Conservation (phyloP, 345 rosid genomes). For the Erodium maritimum region DNA sequence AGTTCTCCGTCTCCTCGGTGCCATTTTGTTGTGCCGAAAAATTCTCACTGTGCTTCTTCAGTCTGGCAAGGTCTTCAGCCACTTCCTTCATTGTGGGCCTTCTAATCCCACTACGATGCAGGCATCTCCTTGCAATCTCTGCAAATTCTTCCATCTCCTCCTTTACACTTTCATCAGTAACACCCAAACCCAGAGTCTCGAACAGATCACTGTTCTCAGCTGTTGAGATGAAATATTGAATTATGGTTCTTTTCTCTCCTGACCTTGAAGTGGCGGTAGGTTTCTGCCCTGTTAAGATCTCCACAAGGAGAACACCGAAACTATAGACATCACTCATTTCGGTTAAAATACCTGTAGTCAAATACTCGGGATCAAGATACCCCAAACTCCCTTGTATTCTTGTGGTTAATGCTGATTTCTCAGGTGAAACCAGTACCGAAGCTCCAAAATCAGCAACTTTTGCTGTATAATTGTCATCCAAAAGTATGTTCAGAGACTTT, state of each 20-base stretch:
- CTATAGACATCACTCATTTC: conserved; percentile 26
- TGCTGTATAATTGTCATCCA: conserved; percentile 17
- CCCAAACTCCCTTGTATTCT: conserved; percentile 22
- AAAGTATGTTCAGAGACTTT: conserved; percentile 20
- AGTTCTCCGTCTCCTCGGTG: not conserved
- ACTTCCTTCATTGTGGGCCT: conserved; percentile 15
- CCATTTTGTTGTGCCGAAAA: not conserved
- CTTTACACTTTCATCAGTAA: conserved; percentile 3
- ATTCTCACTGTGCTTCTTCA: not conserved
- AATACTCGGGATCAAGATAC: conserved; percentile 28
- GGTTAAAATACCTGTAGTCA: conserved; percentile 12
- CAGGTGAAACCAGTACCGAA: conserved; percentile 14
- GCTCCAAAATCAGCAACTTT: conserved; percentile 32
- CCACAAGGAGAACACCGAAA: conserved; percentile 24
- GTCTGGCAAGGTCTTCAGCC: conserved; percentile 3
- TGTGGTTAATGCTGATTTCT: not conserved
- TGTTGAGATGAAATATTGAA: conserved; percentile 14
- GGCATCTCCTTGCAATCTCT: conserved; percentile 12
- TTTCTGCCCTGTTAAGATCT: conserved; percentile 19
- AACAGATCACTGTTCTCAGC: not conserved
- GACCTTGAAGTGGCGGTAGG: conserved; percentile 4
- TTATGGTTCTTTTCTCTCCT: conserved; percentile 4
- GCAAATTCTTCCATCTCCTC: conserved; percentile 18
- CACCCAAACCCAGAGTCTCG: conserved; percentile 1
- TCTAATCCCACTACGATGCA: conserved; percentile 11